phyloP scores from a whole-genome alignment of 106 monocot genomes.

The Phalaenopsis equestris region DNA sequence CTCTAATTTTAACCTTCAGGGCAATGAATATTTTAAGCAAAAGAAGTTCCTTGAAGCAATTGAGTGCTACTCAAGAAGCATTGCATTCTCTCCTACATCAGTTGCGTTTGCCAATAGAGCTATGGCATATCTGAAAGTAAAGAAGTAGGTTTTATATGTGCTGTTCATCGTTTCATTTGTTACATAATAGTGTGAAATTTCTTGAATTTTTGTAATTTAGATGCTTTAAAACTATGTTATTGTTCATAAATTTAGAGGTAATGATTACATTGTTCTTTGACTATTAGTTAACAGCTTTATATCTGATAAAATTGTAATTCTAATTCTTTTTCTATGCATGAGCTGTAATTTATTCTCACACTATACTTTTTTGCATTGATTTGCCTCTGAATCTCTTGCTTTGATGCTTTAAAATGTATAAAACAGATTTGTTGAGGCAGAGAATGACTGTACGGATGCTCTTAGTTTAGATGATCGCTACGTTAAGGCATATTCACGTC shows the following conservation, averaged over 20 bases:
- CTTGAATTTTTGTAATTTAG: not conserved
- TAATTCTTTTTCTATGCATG: not conserved
- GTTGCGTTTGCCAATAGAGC: slow-evolving; percentile 99
- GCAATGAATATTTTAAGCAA: slow-evolving; percentile 94
- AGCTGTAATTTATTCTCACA: not conserved
- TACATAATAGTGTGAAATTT: not conserved
- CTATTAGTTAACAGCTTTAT: not conserved
- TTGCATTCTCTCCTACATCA: slow-evolving; percentile 69
- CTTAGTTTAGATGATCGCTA: slow-evolving; percentile 91
- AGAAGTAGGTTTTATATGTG: slow-evolving; percentile 38
- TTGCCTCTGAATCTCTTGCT: not conserved
- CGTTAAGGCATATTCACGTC: slow-evolving; percentile 94
- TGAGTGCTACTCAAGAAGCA: slow-evolving; percentile 94
- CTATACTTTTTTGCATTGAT: not conserved
- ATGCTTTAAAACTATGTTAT: not conserved
- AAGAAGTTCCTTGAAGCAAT: slow-evolving; percentile 77
- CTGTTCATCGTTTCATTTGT: not conserved
- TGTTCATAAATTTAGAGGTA: not conserved
- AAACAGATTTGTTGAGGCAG: slow-evolving; percentile 79
- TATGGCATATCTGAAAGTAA: slow-evolving; percentile 95
- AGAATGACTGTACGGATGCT: slow-evolving; percentile 90
- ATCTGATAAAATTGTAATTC: not conserved
- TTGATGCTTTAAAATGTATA: not conserved
- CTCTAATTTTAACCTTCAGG: slow-evolving; percentile 31
- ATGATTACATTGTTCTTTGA: not conserved